These are phyloP conservation scores for Rubia balearica DNA, from an alignment of 305 asterid species.

Conservation along the genomic window DNA sequence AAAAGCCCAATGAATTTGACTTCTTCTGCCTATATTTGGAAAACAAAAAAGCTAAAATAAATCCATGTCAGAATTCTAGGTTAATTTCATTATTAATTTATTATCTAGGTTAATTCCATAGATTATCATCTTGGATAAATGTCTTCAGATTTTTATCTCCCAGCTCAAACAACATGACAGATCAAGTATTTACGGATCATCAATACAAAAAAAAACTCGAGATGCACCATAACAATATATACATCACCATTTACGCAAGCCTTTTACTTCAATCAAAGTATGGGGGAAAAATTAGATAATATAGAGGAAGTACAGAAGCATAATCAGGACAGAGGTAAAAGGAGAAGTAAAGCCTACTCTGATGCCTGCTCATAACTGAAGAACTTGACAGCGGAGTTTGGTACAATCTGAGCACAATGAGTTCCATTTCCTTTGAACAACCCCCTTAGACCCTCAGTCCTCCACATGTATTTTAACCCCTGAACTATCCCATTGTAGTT, in stretches of 20 bases:
- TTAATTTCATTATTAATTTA: not conserved
- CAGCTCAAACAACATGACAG: not conserved
- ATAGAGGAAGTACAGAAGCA: not conserved
- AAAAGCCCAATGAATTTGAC: no score
- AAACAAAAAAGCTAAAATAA: no score
- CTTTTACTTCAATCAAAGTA: no score
- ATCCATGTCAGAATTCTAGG: no score
- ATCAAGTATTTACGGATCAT: not conserved
- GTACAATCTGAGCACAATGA: slow-evolving; percentile 92
- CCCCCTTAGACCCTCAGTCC: slow-evolving; percentile 81
- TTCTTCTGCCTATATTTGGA: no score
- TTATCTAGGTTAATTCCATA: not conserved
- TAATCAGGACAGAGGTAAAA: not conserved
- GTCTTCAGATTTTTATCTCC: not conserved
- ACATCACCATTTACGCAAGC: no score
- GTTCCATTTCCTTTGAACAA: slow-evolving; percentile 95
- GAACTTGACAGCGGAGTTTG: slow-evolving; percentile 96
- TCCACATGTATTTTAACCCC: slow-evolving; percentile 86
- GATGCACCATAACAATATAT: no score
- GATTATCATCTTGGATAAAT: not conserved
- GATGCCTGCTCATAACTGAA: slow-evolving; percentile 98
- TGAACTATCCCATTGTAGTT: slow-evolving; percentile 84
- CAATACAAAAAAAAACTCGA: no score
- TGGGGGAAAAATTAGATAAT: no score
- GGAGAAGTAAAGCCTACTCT: slow-evolving; percentile 37